Conservation (phyloP, 148 eudicot species). For the Rhododendron ovatum region DNA sequence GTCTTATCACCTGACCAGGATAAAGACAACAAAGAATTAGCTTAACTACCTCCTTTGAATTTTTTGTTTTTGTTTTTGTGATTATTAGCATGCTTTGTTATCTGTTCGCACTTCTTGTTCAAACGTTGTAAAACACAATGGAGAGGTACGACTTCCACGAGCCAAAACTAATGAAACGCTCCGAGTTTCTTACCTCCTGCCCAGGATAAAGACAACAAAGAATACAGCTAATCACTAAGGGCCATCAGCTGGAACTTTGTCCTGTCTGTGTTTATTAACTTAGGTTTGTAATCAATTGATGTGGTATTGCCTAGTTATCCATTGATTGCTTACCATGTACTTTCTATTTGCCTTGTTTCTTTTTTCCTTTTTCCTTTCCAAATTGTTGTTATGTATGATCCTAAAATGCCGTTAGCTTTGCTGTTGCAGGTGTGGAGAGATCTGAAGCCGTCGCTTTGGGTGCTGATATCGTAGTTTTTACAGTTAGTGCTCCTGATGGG, state of each 20-base stretch:
- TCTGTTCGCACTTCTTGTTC: neutral
- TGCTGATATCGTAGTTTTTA: conserved; percentile 80
- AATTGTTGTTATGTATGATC: neutral
- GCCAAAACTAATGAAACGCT: neutral
- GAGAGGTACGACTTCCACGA: neutral
- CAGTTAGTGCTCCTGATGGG: conserved; percentile 83
- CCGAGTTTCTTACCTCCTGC: neutral
- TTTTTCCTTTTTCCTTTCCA: too few relatives aligned
- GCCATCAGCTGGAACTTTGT: neutral
- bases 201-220: neutral
- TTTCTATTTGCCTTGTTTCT: neutral
- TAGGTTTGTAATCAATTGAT: neutral
- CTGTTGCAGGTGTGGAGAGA: conserved; percentile 75
- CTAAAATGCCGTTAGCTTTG: conserved; percentile 1
- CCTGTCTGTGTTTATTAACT: neutral
- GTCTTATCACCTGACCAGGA: neutral
- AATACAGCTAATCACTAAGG: neutral
- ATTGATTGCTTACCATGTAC: neutral
- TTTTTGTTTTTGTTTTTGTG: neutral
- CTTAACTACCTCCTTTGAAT: neutral
- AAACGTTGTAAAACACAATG: neutral
- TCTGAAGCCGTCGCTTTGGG: conserved; percentile 86
- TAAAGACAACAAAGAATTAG: neutral
- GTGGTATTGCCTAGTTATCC: neutral
- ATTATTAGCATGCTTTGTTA: neutral